A percentile compares a stretch with the other conserved stretches of the same genome.
These are phyloP conservation scores for Leishmania mexicana DNA, from an alignment of 208 protist species.

Conservation along the genomic window DNA sequence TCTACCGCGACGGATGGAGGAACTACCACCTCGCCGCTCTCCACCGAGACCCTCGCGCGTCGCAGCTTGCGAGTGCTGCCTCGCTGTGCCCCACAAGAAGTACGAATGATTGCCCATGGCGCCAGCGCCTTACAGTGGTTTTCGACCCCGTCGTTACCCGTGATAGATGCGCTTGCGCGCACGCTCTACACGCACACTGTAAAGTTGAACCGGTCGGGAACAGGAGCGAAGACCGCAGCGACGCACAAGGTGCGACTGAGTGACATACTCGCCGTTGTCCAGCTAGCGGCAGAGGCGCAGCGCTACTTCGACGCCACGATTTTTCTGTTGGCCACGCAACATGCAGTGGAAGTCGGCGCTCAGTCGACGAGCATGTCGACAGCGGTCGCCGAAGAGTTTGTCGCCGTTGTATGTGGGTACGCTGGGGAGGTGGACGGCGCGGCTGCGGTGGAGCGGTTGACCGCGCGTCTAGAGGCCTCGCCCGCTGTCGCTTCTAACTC, in stretches of 20 bases:
- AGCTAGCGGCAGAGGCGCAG: constrained; percentile 17
- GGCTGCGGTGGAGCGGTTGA: constrained; percentile 9
- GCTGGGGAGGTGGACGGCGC: constrained; percentile 15
- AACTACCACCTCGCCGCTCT: constrained; percentile 1
- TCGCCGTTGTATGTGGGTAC: constrained; percentile 26
- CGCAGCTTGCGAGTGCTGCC: constrained; percentile 41
- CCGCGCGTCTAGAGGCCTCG: not conserved
- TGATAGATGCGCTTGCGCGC: constrained; percentile 47
- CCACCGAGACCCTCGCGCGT: constrained; percentile 12
- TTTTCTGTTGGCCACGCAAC: constrained; percentile 7
- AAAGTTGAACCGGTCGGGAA: not conserved
- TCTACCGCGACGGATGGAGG: not conserved
- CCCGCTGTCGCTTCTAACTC: not conserved
- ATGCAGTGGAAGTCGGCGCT: constrained; percentile 5
- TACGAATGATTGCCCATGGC: constrained; percentile 67
- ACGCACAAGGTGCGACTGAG: constrained; percentile 16
- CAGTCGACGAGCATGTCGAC: not conserved
- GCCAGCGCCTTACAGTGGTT: constrained; percentile 40
- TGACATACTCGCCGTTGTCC: constrained; percentile 21
- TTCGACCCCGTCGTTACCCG: constrained; percentile 4
- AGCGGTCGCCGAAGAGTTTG: constrained; percentile 13
- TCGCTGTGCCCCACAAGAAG: constrained; percentile 53
- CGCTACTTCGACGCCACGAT: constrained; percentile 31
- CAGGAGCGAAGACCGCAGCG: not conserved
- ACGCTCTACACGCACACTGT: constrained; percentile 28